These are phyloP conservation scores for Stereum hirsutum DNA, from an alignment of 1,284 basidiomycete genomes.

Conservation along the genomic window DNA sequence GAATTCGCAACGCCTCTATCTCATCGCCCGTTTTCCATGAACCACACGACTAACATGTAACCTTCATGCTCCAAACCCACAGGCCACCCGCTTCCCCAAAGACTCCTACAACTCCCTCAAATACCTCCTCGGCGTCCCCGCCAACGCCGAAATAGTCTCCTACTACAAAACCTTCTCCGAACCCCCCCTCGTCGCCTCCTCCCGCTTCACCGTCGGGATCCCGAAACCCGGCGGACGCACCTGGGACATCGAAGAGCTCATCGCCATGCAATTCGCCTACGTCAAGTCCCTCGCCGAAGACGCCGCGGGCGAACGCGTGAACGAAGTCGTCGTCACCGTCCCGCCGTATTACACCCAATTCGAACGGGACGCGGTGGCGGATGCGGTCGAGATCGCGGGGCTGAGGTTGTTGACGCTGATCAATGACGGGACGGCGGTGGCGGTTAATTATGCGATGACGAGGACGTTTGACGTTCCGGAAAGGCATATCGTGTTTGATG, in stretches of 20 bases:
- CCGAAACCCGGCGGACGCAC: conserved; percentile 55
- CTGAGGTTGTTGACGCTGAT: conserved; percentile 79
- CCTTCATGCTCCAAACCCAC: no score
- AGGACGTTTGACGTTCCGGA: conserved; percentile 77
- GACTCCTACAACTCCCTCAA: conserved; percentile 88
- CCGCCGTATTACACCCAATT: conserved; percentile 83
- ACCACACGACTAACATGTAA: not conserved
- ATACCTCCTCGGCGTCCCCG: conserved; percentile 73
- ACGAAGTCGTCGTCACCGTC: conserved; percentile 79
- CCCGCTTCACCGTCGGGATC: conserved; percentile 37
- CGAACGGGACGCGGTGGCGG: conserved; percentile 82
- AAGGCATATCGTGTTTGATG: conserved; percentile 90
- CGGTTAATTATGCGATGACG: conserved; percentile 95
- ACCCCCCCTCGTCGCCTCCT: conserved; percentile 7
- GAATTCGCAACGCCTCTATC: not conserved
- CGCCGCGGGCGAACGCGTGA: conserved; percentile 67
- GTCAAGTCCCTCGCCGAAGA: conserved; percentile 83
- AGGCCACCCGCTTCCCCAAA: conserved; percentile 87
- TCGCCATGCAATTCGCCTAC: conserved; percentile 93
- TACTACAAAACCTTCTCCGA: conserved; percentile 59
- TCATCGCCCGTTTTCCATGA: not conserved
- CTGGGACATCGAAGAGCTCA: conserved; percentile 85
- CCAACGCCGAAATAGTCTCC: conserved; percentile 48
- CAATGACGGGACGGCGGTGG: conserved; percentile 89
- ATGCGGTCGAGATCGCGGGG: conserved; percentile 88